These are phyloP conservation scores for Cnidoscolus chayamansa DNA, from an alignment of 441 rosid genomes.

Conservation along the genomic window DNA sequence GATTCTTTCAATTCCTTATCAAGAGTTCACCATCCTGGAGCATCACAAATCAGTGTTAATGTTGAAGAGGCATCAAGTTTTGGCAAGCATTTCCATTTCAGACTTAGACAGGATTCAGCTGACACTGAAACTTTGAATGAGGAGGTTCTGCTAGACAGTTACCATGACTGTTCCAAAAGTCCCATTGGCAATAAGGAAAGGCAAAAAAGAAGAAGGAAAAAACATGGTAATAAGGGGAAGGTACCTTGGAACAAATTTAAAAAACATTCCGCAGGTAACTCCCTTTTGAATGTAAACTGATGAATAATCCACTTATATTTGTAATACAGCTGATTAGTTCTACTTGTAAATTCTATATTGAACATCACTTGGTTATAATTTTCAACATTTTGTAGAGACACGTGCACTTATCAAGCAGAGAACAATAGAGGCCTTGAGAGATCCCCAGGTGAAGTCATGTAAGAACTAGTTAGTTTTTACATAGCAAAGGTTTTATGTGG, in stretches of 20 bases:
- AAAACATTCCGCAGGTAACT: conserved; percentile 65
- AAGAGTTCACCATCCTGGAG: conserved; percentile 22
- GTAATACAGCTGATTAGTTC: conserved; percentile 18
- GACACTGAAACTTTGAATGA: conserved; percentile 26
- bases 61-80: conserved; percentile 26
- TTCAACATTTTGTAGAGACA: conserved; percentile 45
- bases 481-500: conserved; percentile 17
- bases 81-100: conserved; percentile 23
- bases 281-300: conserved; percentile 8
- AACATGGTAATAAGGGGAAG: conserved; percentile 72
- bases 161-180: conserved; percentile 11
- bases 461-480: conserved; percentile 45
- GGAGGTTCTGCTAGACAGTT: conserved; percentile 23
- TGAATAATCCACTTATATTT: not conserved
- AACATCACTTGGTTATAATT: conserved; percentile 4
- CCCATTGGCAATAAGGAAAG: conserved; percentile 29
- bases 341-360: not conserved
- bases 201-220: conserved; percentile 56
- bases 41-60: conserved; percentile 27
- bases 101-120: conserved; percentile 15
- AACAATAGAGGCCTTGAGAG: conserved; percentile 73
- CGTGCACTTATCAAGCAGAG: conserved; percentile 67
- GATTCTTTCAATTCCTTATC: conserved; percentile 26
- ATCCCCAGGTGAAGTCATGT: conserved; percentile 94
- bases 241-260: conserved; percentile 86